Percentiles rank a stretch among this genome's conserved stretches.
Conservation (phyloP, 139 green algal genomes). For the Chlamydomonas schloesseri region DNA sequence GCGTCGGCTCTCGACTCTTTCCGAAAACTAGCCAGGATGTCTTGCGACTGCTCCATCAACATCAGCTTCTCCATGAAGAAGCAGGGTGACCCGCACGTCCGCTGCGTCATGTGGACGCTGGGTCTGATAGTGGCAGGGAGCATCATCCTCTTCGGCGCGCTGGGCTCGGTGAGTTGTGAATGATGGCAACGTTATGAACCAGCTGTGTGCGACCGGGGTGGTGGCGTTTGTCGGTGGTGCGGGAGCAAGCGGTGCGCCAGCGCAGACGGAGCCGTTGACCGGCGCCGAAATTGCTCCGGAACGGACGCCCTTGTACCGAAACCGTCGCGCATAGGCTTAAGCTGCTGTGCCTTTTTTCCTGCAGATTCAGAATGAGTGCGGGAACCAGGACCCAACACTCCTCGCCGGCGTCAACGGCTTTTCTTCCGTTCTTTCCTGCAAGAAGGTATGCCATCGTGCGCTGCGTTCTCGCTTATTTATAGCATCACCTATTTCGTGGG, state of each 20-base stretch:
- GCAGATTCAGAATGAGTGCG: slow-evolving; percentile 33
- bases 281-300: background rate
- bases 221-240: background rate
- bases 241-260: background rate
- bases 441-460: slow-evolving; percentile 1
- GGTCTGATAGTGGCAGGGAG: background rate
- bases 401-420: background rate
- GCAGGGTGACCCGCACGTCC: background rate
- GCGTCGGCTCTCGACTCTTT: too few species aligned
- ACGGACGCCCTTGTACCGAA: background rate
- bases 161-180: background rate
- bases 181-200: background rate
- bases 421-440: background rate
- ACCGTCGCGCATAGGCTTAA: background rate
- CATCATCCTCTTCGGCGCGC: background rate
- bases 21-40: background rate
- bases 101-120: slow-evolving; percentile 18
- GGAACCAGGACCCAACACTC: background rate
- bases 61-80: slow-evolving; percentile 5
- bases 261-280: too few species aligned
- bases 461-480: too few species aligned
- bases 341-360: background rate
- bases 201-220: too few species aligned
- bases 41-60: slow-evolving; percentile 3
- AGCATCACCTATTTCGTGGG: too few species aligned